phyloP scores from a whole-genome alignment of 2,329 filamentous ascomycete species.

The Venturia oleaginea region DNA sequence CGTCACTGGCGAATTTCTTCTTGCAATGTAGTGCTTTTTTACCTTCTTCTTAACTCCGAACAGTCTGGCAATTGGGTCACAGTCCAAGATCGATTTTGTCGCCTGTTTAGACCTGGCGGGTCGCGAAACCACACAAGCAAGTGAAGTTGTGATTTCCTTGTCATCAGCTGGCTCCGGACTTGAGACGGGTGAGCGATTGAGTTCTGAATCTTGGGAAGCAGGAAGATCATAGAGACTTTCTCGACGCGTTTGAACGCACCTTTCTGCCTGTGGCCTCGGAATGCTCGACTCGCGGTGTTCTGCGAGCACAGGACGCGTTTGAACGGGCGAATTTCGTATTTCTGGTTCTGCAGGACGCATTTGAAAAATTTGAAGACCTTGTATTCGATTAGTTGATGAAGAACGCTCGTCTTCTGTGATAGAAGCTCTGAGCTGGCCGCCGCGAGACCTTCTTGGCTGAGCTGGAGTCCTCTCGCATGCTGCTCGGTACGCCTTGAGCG shows the following conservation, averaged over 20 bases:
- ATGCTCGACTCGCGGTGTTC: not conserved
- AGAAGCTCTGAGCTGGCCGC: not conserved
- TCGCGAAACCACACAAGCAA: not conserved
- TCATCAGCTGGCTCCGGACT: not conserved
- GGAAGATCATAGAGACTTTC: not conserved
- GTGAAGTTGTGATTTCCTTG: not conserved
- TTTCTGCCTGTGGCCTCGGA: not conserved
- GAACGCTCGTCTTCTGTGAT: not conserved
- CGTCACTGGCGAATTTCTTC: not conserved
- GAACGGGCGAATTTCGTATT: not conserved
- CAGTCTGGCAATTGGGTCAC: not conserved
- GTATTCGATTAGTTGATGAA: not conserved
- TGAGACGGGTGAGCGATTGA: constrained; percentile 1
- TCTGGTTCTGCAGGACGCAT: not conserved
- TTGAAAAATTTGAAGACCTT: not conserved
- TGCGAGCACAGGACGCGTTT: not conserved
- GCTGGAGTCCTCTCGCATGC: constrained; percentile 5
- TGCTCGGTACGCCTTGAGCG: not conserved
- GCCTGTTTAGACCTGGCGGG: not conserved
- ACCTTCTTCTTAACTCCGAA: not conserved
- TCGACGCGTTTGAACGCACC: not conserved
- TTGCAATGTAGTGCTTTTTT: not conserved
- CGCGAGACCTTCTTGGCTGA: not conserved
- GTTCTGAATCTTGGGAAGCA: not conserved
- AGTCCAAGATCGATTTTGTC: not conserved